Conservation (phyloP, 2,329 filamentous ascomycete species). For the Trichoderma gracile region DNA sequence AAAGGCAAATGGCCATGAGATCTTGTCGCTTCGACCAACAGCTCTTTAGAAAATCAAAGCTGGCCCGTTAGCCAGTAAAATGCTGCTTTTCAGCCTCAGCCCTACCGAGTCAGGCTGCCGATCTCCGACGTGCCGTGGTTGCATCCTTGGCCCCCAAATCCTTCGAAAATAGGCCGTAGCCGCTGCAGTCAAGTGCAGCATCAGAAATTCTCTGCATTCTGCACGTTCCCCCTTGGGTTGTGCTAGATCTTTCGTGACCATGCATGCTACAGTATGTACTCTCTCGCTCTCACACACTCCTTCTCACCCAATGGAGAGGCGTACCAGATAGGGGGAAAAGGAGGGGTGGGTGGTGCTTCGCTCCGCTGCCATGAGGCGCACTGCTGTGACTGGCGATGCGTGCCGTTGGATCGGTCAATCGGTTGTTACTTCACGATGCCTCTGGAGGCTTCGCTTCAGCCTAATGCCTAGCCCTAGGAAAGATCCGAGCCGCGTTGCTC, state of each 20-base stretch:
- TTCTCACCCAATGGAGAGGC: constrained; percentile 14
- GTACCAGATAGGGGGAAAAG: constrained; percentile 7
- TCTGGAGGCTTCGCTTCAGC: constrained; percentile 1
- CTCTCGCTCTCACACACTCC: too few relatives aligned
- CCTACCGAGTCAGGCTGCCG: constrained; percentile 24
- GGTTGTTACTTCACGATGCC: constrained; percentile 5
- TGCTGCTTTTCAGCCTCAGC: constrained; percentile 21
- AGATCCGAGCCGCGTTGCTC: constrained; percentile 3
- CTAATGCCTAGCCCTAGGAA: constrained; percentile 5
- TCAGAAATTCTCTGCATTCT: background rate
- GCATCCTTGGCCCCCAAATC: constrained; percentile 27
- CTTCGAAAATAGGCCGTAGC: constrained; percentile 15
- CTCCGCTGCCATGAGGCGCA: constrained; percentile 5
- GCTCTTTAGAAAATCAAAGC: background rate
- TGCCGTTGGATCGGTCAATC: constrained; percentile 11
- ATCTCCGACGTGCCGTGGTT: constrained; percentile 26
- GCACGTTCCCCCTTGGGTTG: background rate
- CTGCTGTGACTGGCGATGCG: background rate
- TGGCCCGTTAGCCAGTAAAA: constrained; percentile 21
- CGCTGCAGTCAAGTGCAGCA: constrained; percentile 14
- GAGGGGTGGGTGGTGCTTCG: background rate
- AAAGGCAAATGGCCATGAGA: background rate
- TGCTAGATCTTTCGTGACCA: constrained; percentile 21
- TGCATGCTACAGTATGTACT: constrained; percentile 16
- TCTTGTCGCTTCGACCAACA: background rate